Evolutionary conservation across 148 eudicot species (phyloP).

Genomic region (Rhododendron ovatum): DNA sequence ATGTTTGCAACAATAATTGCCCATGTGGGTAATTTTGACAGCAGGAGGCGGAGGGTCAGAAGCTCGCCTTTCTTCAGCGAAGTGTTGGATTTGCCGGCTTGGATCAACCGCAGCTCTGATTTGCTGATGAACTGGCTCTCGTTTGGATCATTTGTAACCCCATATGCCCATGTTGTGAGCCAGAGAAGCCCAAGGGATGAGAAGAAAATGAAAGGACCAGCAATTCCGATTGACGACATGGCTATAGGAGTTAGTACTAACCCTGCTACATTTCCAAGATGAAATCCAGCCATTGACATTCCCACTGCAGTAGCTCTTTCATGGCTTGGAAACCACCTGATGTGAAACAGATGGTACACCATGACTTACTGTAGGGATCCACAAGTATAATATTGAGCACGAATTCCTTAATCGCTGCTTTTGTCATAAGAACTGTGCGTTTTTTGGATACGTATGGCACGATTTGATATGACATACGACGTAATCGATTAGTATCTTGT

Average conservation of each 20-base stretch:
- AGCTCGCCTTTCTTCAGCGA: slow-evolving; percentile 24
- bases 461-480: neutral
- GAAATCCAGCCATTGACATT: slow-evolving; percentile 93
- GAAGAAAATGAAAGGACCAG: slow-evolving; percentile 82
- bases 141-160: slow-evolving; percentile 64
- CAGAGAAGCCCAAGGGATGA: slow-evolving; percentile 81
- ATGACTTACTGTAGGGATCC: neutral
- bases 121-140: slow-evolving; percentile 44
- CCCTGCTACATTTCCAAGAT: slow-evolving; percentile 88
- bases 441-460: neutral
- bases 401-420: neutral
- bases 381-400: neutral
- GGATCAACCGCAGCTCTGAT: slow-evolving; percentile 62
- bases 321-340: slow-evolving; percentile 86
- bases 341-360: neutral
- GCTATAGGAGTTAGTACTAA: slow-evolving; percentile 60
- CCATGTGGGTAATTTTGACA: slow-evolving; percentile 88
- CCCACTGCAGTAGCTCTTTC: slow-evolving; percentile 97
- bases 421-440: neutral
- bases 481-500: neutral
- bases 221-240: slow-evolving; percentile 62
- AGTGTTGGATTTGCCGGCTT: slow-evolving; percentile 57
- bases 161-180: slow-evolving; percentile 58
- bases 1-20: slow-evolving; percentile 81
- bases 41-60: slow-evolving; percentile 40